Percentiles rank a stretch among this genome's conserved stretches.
Conservation (phyloP, 768 basidiomycete genomes). For the Lentinula detonsa region DNA sequence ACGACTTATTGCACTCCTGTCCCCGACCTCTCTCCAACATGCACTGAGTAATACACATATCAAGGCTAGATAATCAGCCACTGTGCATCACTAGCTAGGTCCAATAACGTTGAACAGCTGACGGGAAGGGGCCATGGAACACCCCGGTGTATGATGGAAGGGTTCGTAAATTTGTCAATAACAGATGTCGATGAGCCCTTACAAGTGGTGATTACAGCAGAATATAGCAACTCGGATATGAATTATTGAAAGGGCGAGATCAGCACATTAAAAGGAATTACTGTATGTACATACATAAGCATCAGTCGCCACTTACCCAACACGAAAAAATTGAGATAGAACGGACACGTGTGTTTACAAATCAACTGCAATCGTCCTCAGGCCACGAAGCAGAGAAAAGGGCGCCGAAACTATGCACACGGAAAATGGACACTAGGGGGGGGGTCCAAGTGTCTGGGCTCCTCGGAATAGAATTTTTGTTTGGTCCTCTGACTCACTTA, state of each 20-base stretch:
- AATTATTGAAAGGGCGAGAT: background rate
- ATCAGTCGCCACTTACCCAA: background rate
- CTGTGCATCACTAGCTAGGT: too few relatives aligned
- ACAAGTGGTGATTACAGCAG: background rate
- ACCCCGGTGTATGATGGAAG: background rate
- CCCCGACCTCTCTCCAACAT: background rate
- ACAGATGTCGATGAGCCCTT: background rate
- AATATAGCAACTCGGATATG: background rate
- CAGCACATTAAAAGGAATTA: background rate
- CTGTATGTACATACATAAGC: background rate
- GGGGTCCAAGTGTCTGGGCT: too few relatives aligned
- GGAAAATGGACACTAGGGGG: too few relatives aligned
- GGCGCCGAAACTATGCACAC: too few relatives aligned
- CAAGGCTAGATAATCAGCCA: too few relatives aligned
- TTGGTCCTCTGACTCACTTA: too few relatives aligned
- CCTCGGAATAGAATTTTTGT: too few relatives aligned
- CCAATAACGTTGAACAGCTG: background rate
- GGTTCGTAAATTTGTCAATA: background rate
- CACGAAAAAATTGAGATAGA: background rate
- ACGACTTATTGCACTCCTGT: background rate
- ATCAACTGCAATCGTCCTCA: background rate
- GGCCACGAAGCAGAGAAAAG: background rate
- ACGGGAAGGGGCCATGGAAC: background rate
- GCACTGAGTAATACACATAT: background rate
- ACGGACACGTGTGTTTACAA: background rate